These are phyloP conservation scores for Suhomyces bolitotheri DNA, from an alignment of 1,139 yeast genomes.

Conservation along the genomic window DNA sequence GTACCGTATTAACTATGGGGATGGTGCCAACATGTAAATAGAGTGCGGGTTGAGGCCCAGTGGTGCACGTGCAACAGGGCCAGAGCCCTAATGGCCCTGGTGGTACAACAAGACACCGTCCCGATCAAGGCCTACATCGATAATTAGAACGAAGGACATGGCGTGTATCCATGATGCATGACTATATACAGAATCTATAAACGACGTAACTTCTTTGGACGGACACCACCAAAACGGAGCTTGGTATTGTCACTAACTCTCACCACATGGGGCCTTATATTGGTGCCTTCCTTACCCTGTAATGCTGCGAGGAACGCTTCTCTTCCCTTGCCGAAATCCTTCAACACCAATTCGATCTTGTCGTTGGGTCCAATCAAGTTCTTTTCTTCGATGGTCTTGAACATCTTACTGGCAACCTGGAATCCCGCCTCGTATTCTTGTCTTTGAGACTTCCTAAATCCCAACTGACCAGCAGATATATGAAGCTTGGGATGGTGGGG, in stretches of 20 bases:
- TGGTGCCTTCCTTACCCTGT: slow-evolving; percentile 84
- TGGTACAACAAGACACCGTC: background rate
- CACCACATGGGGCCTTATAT: slow-evolving; percentile 60
- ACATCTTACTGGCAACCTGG: slow-evolving; percentile 76
- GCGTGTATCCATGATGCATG: background rate
- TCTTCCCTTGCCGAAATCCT: slow-evolving; percentile 87
- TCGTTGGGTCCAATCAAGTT: slow-evolving; percentile 51
- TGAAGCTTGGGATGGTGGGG: slow-evolving; percentile 74
- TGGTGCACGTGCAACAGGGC: slow-evolving; percentile 6
- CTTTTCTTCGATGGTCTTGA: slow-evolving; percentile 65
- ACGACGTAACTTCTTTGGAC: slow-evolving; percentile 83
- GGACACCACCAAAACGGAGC: slow-evolving; percentile 89
- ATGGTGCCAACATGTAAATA: background rate
- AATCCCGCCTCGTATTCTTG: slow-evolving; percentile 95
- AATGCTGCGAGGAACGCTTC: slow-evolving; percentile 83
- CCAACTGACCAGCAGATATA: slow-evolving; percentile 70
- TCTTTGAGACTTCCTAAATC: slow-evolving; percentile 76
- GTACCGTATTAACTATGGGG: slow-evolving; percentile 2
- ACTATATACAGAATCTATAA: slow-evolving; percentile 27
- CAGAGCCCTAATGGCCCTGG: slow-evolving; percentile 6
- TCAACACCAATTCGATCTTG: slow-evolving; percentile 70
- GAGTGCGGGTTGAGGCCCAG: slow-evolving; percentile 4
- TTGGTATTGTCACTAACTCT: slow-evolving; percentile 77
- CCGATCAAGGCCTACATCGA: no score
- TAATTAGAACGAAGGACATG: background rate